Evolutionary conservation across 768 basidiomycete species (phyloP).

Genomic region (Sarcodon aspratus): DNA sequence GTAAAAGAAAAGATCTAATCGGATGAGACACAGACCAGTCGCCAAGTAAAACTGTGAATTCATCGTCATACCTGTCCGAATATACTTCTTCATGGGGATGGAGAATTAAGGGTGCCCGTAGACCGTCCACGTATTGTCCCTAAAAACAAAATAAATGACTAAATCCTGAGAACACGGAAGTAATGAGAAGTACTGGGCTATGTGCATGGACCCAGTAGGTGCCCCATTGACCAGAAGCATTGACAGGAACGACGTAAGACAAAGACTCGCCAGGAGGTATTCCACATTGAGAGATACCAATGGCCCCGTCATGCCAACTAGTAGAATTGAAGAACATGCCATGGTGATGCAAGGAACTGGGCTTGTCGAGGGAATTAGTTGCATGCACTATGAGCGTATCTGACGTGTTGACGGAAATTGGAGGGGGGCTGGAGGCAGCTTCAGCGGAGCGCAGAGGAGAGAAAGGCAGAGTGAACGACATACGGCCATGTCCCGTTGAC

Average conservation of each 20-base stretch:
- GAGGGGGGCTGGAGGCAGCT: slow-evolving; percentile 52
- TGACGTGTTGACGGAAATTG: slow-evolving; percentile 55
- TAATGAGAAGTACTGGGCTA: slow-evolving; percentile 26
- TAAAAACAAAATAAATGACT: slow-evolving; percentile 11
- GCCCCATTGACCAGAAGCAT: slow-evolving; percentile 61
- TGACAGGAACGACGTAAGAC: slow-evolving; percentile 65
- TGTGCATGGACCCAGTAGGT: slow-evolving; percentile 80
- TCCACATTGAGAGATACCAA: slow-evolving; percentile 75
- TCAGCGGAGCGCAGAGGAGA: neutral
- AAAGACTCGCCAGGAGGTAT: slow-evolving; percentile 65
- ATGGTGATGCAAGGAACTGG: slow-evolving; percentile 79
- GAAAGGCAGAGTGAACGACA: slow-evolving; percentile 18
- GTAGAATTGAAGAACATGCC: slow-evolving; percentile 91
- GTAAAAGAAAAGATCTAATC: neutral
- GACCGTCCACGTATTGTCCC: slow-evolving; percentile 90
- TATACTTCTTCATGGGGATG: slow-evolving; percentile 57
- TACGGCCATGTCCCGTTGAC: slow-evolving; percentile 94
- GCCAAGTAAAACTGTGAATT: slow-evolving; percentile 74
- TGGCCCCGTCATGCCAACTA: slow-evolving; percentile 85
- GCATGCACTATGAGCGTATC: slow-evolving; percentile 76
- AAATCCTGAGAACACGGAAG: neutral
- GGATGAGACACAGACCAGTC: slow-evolving; percentile 47
- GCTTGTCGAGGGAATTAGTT: slow-evolving; percentile 52
- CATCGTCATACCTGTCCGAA: slow-evolving; percentile 63
- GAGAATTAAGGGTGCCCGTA: slow-evolving; percentile 78